Percentiles rank a stretch among this genome's conserved stretches.
phyloP scores from a whole-genome alignment of 192 early-diverging fungal genomes.

The Podila horticola region DNA sequence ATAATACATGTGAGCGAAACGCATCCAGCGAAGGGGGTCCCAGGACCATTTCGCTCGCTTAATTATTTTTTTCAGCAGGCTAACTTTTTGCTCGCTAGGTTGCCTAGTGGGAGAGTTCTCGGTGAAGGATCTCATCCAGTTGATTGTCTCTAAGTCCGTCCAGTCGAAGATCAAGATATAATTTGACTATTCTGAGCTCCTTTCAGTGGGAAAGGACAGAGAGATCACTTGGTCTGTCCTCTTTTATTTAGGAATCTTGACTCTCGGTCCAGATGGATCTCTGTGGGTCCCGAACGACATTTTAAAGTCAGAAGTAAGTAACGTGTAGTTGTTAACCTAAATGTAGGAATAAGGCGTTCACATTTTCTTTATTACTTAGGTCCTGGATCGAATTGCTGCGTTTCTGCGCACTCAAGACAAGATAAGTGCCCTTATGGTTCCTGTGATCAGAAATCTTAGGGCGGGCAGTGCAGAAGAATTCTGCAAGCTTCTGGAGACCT shows the following conservation, averaged over 20 bases:
- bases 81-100: too few relatives aligned
- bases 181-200: conserved; percentile 37
- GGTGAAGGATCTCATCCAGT: conserved; percentile 42
- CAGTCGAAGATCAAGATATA: conserved; percentile 29
- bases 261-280: conserved; percentile 23
- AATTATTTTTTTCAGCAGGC: too few relatives aligned
- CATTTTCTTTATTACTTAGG: conserved; percentile 24
- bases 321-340: conserved; percentile 14
- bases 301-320: conserved; percentile 44
- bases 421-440: conserved; percentile 39
- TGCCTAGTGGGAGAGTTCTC: conserved; percentile 52
- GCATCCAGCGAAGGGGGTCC: too few relatives aligned
- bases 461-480: conserved; percentile 32
- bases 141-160: conserved; percentile 38
- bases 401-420: conserved; percentile 40
- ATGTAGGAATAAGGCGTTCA: conserved; percentile 18
- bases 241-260: conserved; percentile 43
- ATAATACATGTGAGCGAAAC: too few relatives aligned
- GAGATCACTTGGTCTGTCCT: conserved; percentile 45
- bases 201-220: conserved; percentile 44
- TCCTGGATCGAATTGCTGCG: conserved; percentile 28
- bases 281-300: conserved; percentile 44
- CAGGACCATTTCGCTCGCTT: too few relatives aligned
- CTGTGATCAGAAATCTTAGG: conserved; percentile 37
- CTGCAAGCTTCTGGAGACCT: conserved; percentile 30